Base-by-base conservation (phyloP, 2,329 filamentous ascomycete genomes). In the Trichophyton equinum region DNA sequence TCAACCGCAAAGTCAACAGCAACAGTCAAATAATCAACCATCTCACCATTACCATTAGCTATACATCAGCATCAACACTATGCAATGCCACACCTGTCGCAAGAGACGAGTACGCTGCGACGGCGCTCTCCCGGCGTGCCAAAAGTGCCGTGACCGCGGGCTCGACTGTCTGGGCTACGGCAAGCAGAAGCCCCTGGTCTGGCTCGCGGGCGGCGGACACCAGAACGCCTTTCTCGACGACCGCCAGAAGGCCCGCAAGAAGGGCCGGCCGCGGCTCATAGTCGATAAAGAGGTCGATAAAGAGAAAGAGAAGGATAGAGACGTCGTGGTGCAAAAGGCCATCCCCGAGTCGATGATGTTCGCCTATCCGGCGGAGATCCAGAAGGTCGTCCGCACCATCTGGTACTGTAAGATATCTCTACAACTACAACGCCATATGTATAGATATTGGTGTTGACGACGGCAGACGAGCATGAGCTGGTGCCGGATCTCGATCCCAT, bases 111-210 rank as follows among this genome's bases (percentile, higher is more conserved):
- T 65, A 1, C 60, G 63, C 53, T 67, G 65, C 38, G 65, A 67
- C 47, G 61, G 63, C 8, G 51, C 62, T 15, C 33, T 44, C 9
- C 64, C 65, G 0, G 40, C 63, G 11, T 65, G 64, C 59, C 49
- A 57, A 11, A 67, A 67, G 55, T 66, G 65, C 56, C 53, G 22
- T 11, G 38, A 57, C 20, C 63, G 61, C 51, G 63, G 63, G 15
- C 18, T 66, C 20, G 46, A 63, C 30, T 66, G 65, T 33, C 60
- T 59, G 13, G 64, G 63, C 15, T 66, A 66, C 60, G 60, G 58
- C 7, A 61, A 82, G 67, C 80, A 80, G 25, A 64, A 61, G 30
- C 80, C 79, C 1, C 67, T 74, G 2, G 77, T 79, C 11, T 71
- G 68, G 65, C 81, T 81, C 65, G 80, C 67, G 78, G 60, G 56